A percentile compares a stretch with the other conserved stretches of the same genome.
Conservation (phyloP, 768 basidiomycete genomes). For the Amanita thiersii region DNA sequence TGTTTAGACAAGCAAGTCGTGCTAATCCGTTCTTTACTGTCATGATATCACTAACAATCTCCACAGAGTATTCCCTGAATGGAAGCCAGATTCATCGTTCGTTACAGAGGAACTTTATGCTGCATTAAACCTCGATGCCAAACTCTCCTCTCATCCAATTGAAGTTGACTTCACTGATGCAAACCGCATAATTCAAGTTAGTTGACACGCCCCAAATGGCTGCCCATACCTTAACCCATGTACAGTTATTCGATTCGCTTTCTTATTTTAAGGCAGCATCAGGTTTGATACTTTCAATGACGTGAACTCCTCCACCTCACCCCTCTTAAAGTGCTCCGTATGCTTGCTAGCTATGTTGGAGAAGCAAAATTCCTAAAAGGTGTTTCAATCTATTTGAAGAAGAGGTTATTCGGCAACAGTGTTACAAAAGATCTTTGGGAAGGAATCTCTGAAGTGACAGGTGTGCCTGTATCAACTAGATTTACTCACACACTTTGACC, state of each 20-base stretch:
- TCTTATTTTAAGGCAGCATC: constrained; percentile 84
- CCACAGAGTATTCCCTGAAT: constrained; percentile 79
- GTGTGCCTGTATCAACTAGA: constrained; percentile 16
- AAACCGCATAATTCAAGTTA: constrained; percentile 71
- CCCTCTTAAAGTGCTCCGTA: constrained; percentile 76
- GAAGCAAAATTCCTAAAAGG: constrained; percentile 83
- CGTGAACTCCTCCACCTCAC: no score
- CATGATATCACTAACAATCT: no score
- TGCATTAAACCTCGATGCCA: constrained; percentile 77
- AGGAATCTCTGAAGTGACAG: constrained; percentile 72
- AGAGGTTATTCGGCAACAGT: constrained; percentile 77
- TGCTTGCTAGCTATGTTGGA: constrained; percentile 85
- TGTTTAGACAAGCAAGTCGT: no score
- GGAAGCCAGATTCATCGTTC: constrained; percentile 78
- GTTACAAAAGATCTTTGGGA: constrained; percentile 84
- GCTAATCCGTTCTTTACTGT: no score
- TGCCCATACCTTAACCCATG: not conserved
- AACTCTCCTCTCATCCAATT: constrained; percentile 85
- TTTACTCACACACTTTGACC: not conserved
- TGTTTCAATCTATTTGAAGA: constrained; percentile 88
- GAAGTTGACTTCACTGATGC: constrained; percentile 87
- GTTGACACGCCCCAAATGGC: not conserved
- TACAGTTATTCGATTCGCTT: constrained; percentile 83
- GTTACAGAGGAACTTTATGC: constrained; percentile 66
- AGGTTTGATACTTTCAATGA: no score